Base-by-base conservation (phyloP, 2,329 filamentous ascomycete species). In the Talaromyces amestolkiae region DNA sequence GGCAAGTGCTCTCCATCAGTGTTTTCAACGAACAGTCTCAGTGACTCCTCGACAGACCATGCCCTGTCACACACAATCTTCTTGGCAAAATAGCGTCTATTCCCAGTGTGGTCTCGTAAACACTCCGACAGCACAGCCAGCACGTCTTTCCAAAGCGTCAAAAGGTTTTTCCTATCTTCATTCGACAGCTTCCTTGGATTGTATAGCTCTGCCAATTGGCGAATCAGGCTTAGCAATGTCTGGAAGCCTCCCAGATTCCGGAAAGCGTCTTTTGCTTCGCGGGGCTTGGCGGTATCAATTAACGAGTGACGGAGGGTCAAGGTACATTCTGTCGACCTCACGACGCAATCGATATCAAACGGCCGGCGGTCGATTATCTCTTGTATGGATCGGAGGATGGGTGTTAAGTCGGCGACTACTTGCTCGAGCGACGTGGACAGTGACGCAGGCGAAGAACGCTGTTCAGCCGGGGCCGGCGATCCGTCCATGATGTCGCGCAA, bases 21-120 rank as follows among this genome's bases (percentile, higher is more conserved):
- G 85, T 63, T 89, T 83, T 62, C 88, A 79, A 39, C 90, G 86
- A 76, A 89, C 87, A 75, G 87, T 87, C 68, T 85, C 86, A 79
- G 85, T 6, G 86, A 86, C 73, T 91, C 86, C 72, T 95, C 89
- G 63, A 97, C 76, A 8, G 88, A 86, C 69, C 88, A 84, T 89
- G 92, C 96, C 3, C 94, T 93, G 65, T 89, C 91, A 24, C 87
- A 88, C 66, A 91, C 86, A 35, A 96, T 87, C 69, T 87, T 85
- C 70, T 88, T 89, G 66, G 87, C 86, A 75, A 98, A 98, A 80
- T 94, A 97, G 70, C 91, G 87, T 72, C 89, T 86, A 78, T 98
- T 99, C 22, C 93, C 94, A 56, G 89, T 84, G 76, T 98, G 93
- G 54, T 88, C 87, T 63, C 87, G 86, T 69, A 99, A 85, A 15